Evolutionary conservation across 2,329 filamentous ascomycete species (phyloP), one percentile per base, ranked within the genome.

Genomic region (Raffaelea arxii): DNA sequence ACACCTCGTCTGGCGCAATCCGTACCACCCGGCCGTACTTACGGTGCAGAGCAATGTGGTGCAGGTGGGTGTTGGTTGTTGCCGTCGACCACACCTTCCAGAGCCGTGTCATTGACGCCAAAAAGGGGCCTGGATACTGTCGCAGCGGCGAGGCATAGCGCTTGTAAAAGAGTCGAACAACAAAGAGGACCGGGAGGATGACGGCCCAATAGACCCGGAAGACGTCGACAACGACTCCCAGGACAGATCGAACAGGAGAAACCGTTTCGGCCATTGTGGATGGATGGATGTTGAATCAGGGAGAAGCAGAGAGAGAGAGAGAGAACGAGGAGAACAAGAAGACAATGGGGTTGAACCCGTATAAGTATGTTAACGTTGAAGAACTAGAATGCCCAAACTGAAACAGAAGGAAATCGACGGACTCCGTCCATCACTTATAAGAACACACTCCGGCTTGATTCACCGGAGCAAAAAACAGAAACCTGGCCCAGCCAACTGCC

Each of bases 1-100:
- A 71, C 4, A 74, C 62, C 55, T 74, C 70, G 52, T 70, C 60
- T 5, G 71, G 71, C 1, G 65, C 67, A 38, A 72, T 68, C n/a
- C 71, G 67, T 44, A 75, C 69, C 5, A 75, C 55, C 14, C 68
- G 67, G 1, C 70, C 70, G 53, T 73, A 71, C 51, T 62, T 64
- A 21, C 56, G 54, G 57, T 74, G 70, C 4, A 74, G 59, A 2
- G 57, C 64, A 43, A 71, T 62, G 53, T 71, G 65, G 6, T 70
- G 58, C 35, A 62, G 58, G 42, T 72, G 65, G 3, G 68, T 69
- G 38, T 54, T 59, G n/a, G 65, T 63, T 0, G 59, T 58, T 1
- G 60, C 58, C 4, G 62, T 64, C 2, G 65, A 69, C 23, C 55
- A 25, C 24, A 69, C 53, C 47, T 69, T 70, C 67, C 67, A 70